Conservation (phyloP, 2,329 filamentous ascomycete species). For the Colletotrichum karsti region DNA sequence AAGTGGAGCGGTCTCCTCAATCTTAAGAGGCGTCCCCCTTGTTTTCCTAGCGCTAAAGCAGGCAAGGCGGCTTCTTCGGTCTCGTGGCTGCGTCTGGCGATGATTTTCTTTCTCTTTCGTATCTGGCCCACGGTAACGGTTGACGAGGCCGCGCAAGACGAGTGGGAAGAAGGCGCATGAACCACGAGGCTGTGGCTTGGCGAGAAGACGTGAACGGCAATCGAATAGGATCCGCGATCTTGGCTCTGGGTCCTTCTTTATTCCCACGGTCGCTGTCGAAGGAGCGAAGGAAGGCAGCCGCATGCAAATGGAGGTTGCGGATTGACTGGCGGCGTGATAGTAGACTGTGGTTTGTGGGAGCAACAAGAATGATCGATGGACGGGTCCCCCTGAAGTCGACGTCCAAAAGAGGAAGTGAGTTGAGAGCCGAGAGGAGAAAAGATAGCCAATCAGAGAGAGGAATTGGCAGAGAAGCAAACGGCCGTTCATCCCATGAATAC, state of each 20-base stretch:
- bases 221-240: neutral
- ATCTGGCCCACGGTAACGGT: slow-evolving; percentile 7
- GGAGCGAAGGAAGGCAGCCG: neutral
- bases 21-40: neutral
- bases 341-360: neutral
- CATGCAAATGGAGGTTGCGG: neutral
- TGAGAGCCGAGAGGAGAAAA: neutral
- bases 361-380: neutral
- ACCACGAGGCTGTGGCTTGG: slow-evolving; percentile 13
- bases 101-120: slow-evolving; percentile 3
- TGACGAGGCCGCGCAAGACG: neutral
- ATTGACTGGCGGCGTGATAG: neutral
- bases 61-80: slow-evolving; percentile 5
- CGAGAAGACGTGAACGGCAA: slow-evolving; percentile 1
- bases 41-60: slow-evolving; percentile 19
- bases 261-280: too few relatives aligned
- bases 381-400: slow-evolving; percentile 3
- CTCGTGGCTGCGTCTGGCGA: slow-evolving; percentile 18
- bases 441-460: neutral
- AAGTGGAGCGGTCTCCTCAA: slow-evolving; percentile 6
- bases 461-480: neutral
- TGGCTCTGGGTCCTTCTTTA: too few relatives aligned
- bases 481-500: neutral
- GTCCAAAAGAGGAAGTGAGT: slow-evolving; percentile 11
- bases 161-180: neutral